phyloP scores from a whole-genome alignment of 352 stramenopile species.

The Blastocystis hominis region DNA sequence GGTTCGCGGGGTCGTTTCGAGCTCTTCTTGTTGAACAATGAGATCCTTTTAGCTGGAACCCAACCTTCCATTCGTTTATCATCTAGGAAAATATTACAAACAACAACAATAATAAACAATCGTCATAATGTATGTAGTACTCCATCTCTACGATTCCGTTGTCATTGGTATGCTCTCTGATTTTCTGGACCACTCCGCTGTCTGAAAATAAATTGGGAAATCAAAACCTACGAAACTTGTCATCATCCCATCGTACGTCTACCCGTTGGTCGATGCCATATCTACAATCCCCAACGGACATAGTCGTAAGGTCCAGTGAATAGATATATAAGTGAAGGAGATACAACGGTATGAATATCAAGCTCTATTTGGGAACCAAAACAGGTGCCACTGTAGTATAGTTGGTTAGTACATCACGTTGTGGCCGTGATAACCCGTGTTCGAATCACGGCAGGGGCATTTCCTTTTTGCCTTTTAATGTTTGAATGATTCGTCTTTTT shows the following conservation, averaged over 20 bases:
- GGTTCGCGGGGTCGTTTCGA: slow-evolving; percentile 6
- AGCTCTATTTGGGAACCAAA: background rate
- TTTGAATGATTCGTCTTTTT: background rate
- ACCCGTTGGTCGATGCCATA: slow-evolving; percentile 53
- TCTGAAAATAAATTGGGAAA: background rate
- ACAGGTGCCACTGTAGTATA: background rate
- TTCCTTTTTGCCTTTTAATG: background rate
- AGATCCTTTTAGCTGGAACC: background rate
- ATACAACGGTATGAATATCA: background rate
- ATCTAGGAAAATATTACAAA: background rate
- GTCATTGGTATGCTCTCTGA: background rate
- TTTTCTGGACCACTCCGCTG: slow-evolving; percentile 45
- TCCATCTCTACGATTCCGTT: slow-evolving; percentile 15
- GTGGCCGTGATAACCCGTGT: no score
- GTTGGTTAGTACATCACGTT: no score
- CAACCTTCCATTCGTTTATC: slow-evolving; percentile 55
- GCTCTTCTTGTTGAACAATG: slow-evolving; percentile 46
- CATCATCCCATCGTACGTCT: slow-evolving; percentile 34
- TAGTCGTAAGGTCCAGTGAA: background rate
- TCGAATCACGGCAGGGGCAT: background rate
- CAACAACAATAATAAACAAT: slow-evolving; percentile 19
- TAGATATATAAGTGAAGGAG: background rate
- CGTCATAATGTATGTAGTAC: slow-evolving; percentile 54
- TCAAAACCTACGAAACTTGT: slow-evolving; percentile 3
- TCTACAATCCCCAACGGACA: slow-evolving; percentile 4